Percentiles rank a stretch among this genome's conserved stretches.
Evolutionary conservation across 306 rosid genomes (phyloP).

Genomic region (Acacia melanoxylon): DNA sequence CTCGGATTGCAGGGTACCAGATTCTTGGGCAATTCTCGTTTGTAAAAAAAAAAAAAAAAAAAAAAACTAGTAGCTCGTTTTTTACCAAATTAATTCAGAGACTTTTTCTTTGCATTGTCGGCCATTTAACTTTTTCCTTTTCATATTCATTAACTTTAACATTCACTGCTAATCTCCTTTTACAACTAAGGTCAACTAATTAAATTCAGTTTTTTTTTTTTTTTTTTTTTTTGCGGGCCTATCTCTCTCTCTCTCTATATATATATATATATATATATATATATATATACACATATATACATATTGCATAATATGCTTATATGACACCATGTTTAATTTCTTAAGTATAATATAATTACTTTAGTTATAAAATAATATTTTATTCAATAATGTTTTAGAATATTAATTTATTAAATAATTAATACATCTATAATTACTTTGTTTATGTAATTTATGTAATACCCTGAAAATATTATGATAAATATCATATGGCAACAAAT

Average conservation of each 20-base stretch:
- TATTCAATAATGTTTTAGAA: background rate
- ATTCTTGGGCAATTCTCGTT: background rate
- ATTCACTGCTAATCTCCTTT: too few relatives aligned
- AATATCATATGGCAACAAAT: too few relatives aligned
- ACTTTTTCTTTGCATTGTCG: slow-evolving; percentile 4
- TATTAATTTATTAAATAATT: background rate
- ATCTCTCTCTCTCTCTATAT: too few relatives aligned
- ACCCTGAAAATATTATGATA: too few relatives aligned
- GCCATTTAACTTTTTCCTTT: background rate
- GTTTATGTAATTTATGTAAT: background rate
- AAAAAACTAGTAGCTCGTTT: background rate
- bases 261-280: too few relatives aligned
- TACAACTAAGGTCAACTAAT: too few relatives aligned
- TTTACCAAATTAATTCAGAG: slow-evolving; percentile 1
- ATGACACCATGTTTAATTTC: background rate
- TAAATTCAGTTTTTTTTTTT: too few relatives aligned
- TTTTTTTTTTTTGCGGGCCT: too few relatives aligned
- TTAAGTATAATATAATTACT: background rate
- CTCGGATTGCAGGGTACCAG: background rate
- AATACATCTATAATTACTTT: background rate
- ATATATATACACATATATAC: too few relatives aligned
- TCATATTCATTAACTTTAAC: too few relatives aligned
- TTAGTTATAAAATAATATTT: background rate
- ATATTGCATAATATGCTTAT: too few relatives aligned
- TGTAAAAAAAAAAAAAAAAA: background rate